These are phyloP conservation scores for Aleurites moluccanus DNA, from an alignment of 441 rosid genomes.

Conservation along the genomic window DNA sequence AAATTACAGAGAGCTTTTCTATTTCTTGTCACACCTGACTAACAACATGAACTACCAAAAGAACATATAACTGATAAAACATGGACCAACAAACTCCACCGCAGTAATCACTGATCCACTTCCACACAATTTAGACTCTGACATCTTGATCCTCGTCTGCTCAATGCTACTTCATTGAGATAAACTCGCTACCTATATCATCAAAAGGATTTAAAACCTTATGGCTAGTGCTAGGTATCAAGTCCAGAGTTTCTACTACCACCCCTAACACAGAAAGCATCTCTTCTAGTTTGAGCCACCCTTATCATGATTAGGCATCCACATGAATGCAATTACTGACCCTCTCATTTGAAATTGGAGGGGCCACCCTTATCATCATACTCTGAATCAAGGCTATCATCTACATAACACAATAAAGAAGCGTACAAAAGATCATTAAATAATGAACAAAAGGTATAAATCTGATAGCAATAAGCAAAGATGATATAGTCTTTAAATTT, in stretches of 20 bases:
- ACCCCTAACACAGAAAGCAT: not conserved
- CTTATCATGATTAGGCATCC: conserved; percentile 29
- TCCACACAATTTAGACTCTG: not conserved
- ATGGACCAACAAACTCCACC: not conserved
- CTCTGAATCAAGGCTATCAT: conserved; percentile 74
- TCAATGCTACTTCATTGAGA: conserved; percentile 5
- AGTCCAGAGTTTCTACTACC: conserved; percentile 9
- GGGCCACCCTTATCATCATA: conserved; percentile 58
- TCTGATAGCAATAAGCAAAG: not conserved
- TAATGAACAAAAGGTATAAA: not conserved
- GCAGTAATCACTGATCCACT: not conserved
- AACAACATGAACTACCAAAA: not conserved
- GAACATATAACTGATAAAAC: not conserved
- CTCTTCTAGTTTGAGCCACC: not conserved
- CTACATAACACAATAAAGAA: conserved; percentile 31
- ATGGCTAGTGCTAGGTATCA: not conserved
- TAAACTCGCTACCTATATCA: not conserved
- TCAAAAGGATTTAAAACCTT: not conserved
- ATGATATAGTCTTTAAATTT: too few relatives aligned
- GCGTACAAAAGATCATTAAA: not conserved
- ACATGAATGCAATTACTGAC: conserved; percentile 20
- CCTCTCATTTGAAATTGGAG: conserved; percentile 42
- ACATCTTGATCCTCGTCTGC: not conserved
- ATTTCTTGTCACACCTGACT: not conserved
- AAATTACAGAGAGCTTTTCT: not conserved